phyloP scores from a whole-genome alignment of 2,329 filamentous ascomycete genomes.

The Zymoseptoria pseudotritici region DNA sequence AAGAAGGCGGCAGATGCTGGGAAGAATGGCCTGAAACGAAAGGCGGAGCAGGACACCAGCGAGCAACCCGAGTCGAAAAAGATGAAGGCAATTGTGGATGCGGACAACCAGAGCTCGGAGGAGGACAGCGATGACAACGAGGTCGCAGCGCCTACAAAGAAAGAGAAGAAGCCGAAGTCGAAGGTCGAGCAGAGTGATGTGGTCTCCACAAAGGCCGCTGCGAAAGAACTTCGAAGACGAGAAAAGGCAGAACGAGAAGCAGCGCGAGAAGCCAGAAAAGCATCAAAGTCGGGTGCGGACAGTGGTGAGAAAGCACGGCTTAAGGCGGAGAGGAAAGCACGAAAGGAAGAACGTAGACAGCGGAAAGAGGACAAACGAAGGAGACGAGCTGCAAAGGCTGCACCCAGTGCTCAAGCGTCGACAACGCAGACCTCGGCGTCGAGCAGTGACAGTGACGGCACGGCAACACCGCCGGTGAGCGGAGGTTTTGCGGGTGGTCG shows the following conservation, averaged over 20 bases:
- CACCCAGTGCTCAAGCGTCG: constrained; percentile 34
- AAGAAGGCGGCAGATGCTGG: constrained; percentile 39
- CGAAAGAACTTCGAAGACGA: constrained; percentile 38
- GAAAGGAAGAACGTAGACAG: constrained; percentile 38
- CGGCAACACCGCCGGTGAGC: constrained; percentile 25
- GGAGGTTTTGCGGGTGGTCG: constrained; percentile 34
- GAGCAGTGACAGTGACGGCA: constrained; percentile 20
- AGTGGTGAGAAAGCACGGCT: constrained; percentile 28
- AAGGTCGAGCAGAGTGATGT: constrained; percentile 25
- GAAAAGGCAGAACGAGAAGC: constrained; percentile 19
- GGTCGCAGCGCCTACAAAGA: constrained; percentile 24
- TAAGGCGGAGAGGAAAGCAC: constrained; percentile 40
- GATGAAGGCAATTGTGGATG: constrained; percentile 26
- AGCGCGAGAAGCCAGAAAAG: constrained; percentile 6
- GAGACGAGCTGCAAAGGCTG: constrained; percentile 39
- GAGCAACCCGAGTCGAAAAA: constrained; percentile 13
- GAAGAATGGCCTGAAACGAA: constrained; percentile 38
- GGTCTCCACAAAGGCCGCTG: neutral
- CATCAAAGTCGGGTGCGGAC: constrained; percentile 17
- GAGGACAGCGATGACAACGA: constrained; percentile 14
- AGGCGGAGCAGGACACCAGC: constrained; percentile 6
- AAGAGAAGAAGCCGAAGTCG: constrained; percentile 30
- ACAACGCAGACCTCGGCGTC: constrained; percentile 5
- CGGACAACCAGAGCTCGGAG: neutral
- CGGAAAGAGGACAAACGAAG: constrained; percentile 46